These are phyloP conservation scores for Durio zibethinus DNA, from an alignment of 345 rosid genomes.

Conservation along the genomic window DNA sequence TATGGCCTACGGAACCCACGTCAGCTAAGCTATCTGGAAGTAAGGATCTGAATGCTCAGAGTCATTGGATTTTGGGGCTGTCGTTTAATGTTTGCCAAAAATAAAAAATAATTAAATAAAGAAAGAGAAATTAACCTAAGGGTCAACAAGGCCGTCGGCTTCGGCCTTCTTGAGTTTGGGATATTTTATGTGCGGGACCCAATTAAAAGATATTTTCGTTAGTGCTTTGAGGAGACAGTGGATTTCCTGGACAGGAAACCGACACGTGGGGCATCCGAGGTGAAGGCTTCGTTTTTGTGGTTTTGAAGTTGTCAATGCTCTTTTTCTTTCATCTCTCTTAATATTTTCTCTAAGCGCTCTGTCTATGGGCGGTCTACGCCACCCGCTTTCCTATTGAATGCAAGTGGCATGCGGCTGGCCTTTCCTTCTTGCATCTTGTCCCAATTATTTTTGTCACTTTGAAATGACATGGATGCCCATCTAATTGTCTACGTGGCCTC, in stretches of 20 bases:
- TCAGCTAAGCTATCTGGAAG: conserved; percentile 27
- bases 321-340: background rate
- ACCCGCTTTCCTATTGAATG: background rate
- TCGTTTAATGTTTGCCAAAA: background rate
- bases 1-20: conserved; percentile 49
- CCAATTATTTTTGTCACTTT: background rate
- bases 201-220: background rate
- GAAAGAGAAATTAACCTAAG: background rate
- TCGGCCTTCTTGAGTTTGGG: background rate
- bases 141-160: background rate
- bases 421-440: background rate
- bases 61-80: background rate
- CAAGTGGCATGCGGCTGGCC: background rate
- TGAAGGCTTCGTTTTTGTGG: background rate
- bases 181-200: conserved; percentile 6
- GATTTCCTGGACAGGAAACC: background rate
- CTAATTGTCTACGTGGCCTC: background rate
- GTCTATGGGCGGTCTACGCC: no score
- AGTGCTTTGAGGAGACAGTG: background rate
- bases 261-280: conserved; percentile 8
- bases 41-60: conserved; percentile 17
- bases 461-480: background rate
- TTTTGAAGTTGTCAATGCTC: background rate
- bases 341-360: background rate
- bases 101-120: background rate